Conservation (phyloP, 352 stramenopile genomes). For the Phytophthora pseudosyringae region DNA sequence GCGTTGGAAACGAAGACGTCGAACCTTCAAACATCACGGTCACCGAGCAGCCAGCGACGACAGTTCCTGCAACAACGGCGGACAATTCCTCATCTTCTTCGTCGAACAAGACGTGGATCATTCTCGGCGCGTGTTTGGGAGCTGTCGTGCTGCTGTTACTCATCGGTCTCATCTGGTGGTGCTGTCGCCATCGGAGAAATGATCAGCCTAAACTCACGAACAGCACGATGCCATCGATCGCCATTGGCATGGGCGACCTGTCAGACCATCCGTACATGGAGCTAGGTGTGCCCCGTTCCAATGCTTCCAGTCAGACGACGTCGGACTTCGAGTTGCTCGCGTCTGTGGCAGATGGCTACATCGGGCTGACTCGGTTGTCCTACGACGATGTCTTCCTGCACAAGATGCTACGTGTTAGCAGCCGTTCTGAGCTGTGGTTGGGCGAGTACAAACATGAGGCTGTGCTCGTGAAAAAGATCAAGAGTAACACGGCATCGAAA, state of each 20-base stretch:
- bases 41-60: slow-evolving; percentile 25
- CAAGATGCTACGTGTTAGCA: slow-evolving; percentile 78
- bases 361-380: slow-evolving; percentile 65
- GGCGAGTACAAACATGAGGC: slow-evolving; percentile 69
- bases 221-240: slow-evolving; percentile 54
- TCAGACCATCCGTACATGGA: slow-evolving; percentile 69
- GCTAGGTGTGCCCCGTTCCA: slow-evolving; percentile 43
- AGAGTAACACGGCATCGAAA: slow-evolving; percentile 71
- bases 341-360: slow-evolving; percentile 71
- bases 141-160: slow-evolving; percentile 43
- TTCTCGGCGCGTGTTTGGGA: slow-evolving; percentile 47
- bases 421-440: slow-evolving; percentile 76
- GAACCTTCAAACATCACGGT: slow-evolving; percentile 28
- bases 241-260: slow-evolving; percentile 64
- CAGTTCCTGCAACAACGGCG: slow-evolving; percentile 18
- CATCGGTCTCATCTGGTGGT: slow-evolving; percentile 47
- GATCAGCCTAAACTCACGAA: slow-evolving; percentile 57
- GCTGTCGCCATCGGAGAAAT: slow-evolving; percentile 44
- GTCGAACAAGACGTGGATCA: slow-evolving; percentile 53
- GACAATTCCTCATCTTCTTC: slow-evolving; percentile 31
- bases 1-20: slow-evolving; percentile 25
- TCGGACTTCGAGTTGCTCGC: slow-evolving; percentile 78
- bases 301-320: slow-evolving; percentile 69
- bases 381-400: slow-evolving; percentile 79
- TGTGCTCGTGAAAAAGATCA: slow-evolving; percentile 86